Conservation (phyloP, 495 filamentous ascomycete species). For the Trichocladium uniseriatum region DNA sequence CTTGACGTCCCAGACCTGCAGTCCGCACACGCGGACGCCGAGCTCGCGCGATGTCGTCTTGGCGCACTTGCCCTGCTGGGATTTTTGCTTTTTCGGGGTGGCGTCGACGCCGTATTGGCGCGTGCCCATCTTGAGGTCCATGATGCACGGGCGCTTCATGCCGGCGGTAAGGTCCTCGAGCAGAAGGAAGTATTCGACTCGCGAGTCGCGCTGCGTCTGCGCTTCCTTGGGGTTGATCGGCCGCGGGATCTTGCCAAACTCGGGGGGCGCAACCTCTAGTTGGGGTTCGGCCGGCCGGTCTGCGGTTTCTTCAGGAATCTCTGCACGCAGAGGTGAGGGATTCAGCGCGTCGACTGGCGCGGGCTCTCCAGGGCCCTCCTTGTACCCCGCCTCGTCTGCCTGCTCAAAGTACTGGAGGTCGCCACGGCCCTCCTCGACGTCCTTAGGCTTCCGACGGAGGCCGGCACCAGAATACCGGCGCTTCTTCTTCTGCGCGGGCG, state of each 20-base stretch:
- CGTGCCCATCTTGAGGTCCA: slow-evolving; percentile 99
- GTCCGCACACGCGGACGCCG: slow-evolving; percentile 87
- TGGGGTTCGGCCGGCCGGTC: slow-evolving; percentile 18
- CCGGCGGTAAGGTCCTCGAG: slow-evolving; percentile 96
- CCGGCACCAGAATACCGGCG: slow-evolving; percentile 75
- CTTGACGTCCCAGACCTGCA: slow-evolving; percentile 89
- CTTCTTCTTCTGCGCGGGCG: slow-evolving; percentile 33
- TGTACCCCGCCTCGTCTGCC: slow-evolving; percentile 67
- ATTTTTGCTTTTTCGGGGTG: slow-evolving; percentile 80
- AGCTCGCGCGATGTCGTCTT: slow-evolving; percentile 85
- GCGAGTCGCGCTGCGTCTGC: slow-evolving; percentile 49
- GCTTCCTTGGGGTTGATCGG: slow-evolving; percentile 70
- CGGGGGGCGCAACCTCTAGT: slow-evolving; percentile 23
- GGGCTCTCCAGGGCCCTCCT: slow-evolving; percentile 54
- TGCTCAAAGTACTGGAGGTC: slow-evolving; percentile 75
- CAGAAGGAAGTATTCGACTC: slow-evolving; percentile 86
- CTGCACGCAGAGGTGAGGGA: not conserved
- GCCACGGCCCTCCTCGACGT: slow-evolving; percentile 53
- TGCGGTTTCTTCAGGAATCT: not conserved
- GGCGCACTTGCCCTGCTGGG: slow-evolving; percentile 85
- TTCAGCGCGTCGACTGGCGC: not conserved
- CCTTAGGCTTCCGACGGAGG: slow-evolving; percentile 56
- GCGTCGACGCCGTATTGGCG: slow-evolving; percentile 96
- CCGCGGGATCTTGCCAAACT: slow-evolving; percentile 33
- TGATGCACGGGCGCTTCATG: slow-evolving; percentile 91